Base-by-base conservation (phyloP, 768 basidiomycete species). In the Gelatoporia subvermispora region DNA sequence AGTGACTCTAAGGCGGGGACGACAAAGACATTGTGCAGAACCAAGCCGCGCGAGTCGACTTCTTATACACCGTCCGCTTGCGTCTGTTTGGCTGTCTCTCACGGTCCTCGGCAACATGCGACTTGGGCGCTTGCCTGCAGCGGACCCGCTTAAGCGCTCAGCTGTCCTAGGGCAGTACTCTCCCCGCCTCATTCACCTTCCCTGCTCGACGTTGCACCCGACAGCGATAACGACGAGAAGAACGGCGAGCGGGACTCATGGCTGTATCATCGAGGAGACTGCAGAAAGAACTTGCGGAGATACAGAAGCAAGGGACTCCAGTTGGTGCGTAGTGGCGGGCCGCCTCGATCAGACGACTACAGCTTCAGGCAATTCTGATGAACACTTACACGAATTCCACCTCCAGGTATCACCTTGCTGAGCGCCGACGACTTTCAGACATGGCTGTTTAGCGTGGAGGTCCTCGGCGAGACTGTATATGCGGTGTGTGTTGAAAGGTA, bases 401-500 rank as follows among this genome's bases (percentile, higher is more conserved):
- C 4, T 39, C 45, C 59, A 87, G 89, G 91, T 34, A 89, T 93
- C 57, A 77, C 70, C 48, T 74, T 93, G 21, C 59, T 88, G 36
- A 74, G 76, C 45, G 88, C 89, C 3, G 86, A 91, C 45, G 82
- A 92, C 68, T 84, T 91, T 57, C 67, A 76, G 54, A 82, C 75
- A 23, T 93, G 91, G 91, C 65, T 73, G 58, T 81, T 93, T 60
- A 76, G 82, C 2, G 81, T 93, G 60, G 81, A 89, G 64, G 85
- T 93, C 45, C 77, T 91, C 72, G 92, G 92, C 20, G 86, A 93
- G 47, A 86, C 83, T 37, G 62, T 85, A 53, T 94, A 89, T 69
- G 62, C 80, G 72, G 91, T 84, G 58, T 46, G 68, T 24, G n/a
- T 49, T 24, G 16, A 46, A 18, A 16, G 40, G 21, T 43, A 45